phyloP scores from a whole-genome alignment of 2,329 filamentous ascomycete species.

The Didymella keratinophila region DNA sequence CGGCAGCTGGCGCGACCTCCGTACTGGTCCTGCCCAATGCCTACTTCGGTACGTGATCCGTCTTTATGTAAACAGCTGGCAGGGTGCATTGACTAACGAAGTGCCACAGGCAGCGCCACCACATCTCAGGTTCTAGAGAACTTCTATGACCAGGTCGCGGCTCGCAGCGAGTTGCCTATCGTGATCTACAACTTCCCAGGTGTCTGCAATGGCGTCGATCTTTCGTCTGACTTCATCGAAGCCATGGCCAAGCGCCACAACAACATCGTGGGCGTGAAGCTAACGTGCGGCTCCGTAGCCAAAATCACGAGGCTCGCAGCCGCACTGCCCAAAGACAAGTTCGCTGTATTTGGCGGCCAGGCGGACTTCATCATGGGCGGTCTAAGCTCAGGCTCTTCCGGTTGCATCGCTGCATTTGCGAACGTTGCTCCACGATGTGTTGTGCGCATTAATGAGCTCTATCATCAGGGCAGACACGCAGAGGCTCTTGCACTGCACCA shows the following conservation, averaged over 20 bases:
- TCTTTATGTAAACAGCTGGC: background rate
- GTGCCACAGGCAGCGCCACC: background rate
- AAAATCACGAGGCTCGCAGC: constrained; percentile 72
- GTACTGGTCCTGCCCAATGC: constrained; percentile 40
- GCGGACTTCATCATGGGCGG: constrained; percentile 71
- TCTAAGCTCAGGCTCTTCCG: constrained; percentile 59
- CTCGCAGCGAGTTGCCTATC: background rate
- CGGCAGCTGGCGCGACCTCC: constrained; percentile 50
- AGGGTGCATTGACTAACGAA: background rate
- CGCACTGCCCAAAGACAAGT: constrained; percentile 59
- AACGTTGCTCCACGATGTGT: constrained; percentile 50
- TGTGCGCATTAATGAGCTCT: constrained; percentile 66
- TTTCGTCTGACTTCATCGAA: constrained; percentile 70
- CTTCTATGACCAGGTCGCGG: background rate
- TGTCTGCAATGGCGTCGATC: constrained; percentile 70
- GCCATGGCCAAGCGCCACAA: constrained; percentile 61
- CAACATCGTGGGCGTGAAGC: constrained; percentile 73
- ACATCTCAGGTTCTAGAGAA: background rate
- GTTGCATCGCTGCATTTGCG: constrained; percentile 64
- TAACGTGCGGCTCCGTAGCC: constrained; percentile 74
- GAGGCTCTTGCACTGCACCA: constrained; percentile 68
- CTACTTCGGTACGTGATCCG: constrained; percentile 53
- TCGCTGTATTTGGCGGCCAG: constrained; percentile 74
- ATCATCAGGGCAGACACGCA: constrained; percentile 60
- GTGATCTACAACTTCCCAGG: constrained; percentile 73